Base-by-base conservation (phyloP, 1,139 yeast species). In the Geotrichum phurueaensis region DNA sequence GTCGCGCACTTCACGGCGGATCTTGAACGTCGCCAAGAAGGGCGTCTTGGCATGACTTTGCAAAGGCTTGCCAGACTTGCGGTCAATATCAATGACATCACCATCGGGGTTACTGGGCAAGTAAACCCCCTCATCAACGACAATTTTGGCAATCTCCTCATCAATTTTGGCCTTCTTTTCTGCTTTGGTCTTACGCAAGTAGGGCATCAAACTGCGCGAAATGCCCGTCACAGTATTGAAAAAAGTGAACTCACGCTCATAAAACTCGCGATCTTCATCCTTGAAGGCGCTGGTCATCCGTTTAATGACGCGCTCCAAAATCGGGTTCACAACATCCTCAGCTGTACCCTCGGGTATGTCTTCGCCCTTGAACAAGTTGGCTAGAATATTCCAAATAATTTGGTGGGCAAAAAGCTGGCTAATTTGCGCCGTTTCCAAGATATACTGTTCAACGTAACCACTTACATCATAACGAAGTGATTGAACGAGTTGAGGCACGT, bases 1-100 rank as follows among this genome's bases (percentile, higher is more conserved):
- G 51, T 67, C 68, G 18, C 66, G 65, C 1, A 80, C 74, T 27
- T 84, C 83, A 67, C 84, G 86, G 50, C 82, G 81, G 66, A 95
- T 90, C 73, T 86, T 88, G 78, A 95, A 95, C 0, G 96, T 87
- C 0, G 99, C 99, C 92, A 95, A 83, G 72, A 90, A 95, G 53
- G 99, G 99, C 0, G 99, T 98, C 73, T 95, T 95, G 18, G 99
- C 99, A 73, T 95, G 99, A 22, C 97, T 89, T 76, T 95, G 99
- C 68, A 95, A 79, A n/a, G 99, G 99, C 69, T 83, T 85, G 63
- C 99, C 99, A 9, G 96, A 86, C 67, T 86, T 87, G 63, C 99
- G 81, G 72, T 91, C 92, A 72, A 95, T 94, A 70, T 91, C 98
- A 64, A 91, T 78, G 45, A 95, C 89, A n/a, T 81, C 82, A 56